Conservation (phyloP, 2,329 filamentous ascomycete genomes). For the Penicillium sp. region DNA sequence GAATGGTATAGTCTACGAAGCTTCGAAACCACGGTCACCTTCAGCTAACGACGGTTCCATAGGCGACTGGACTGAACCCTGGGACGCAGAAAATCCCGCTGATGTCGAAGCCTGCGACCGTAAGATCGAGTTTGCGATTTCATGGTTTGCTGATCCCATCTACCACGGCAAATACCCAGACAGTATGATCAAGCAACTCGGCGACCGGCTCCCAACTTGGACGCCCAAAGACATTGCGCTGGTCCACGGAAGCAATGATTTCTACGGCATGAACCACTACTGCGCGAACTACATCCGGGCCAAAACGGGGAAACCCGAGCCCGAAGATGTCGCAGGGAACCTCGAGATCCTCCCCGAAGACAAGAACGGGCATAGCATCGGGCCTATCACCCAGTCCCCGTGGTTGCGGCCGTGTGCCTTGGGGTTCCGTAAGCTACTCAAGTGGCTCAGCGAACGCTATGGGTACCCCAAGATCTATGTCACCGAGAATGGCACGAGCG, state of each 20-base stretch:
- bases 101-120: conserved; percentile 74
- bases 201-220: conserved; percentile 70
- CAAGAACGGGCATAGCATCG: conserved; percentile 71
- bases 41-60: neutral
- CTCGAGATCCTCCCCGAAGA: conserved; percentile 68
- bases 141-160: conserved; percentile 84
- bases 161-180: conserved; percentile 82
- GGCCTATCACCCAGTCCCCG: conserved; percentile 74
- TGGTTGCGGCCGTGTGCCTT: conserved; percentile 75
- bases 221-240: conserved; percentile 68
- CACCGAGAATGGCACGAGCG: conserved; percentile 82
- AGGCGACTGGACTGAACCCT: conserved; percentile 78
- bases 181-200: conserved; percentile 78
- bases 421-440: conserved; percentile 73
- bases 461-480: conserved; percentile 75
- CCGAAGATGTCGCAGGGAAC: conserved; percentile 71
- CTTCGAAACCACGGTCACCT: neutral
- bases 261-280: conserved; percentile 95
- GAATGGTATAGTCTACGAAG: conserved; percentile 57
- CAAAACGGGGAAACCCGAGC: conserved; percentile 58
- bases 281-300: conserved; percentile 83
- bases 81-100: conserved; percentile 70
- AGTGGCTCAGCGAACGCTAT: conserved; percentile 76
- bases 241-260: conserved; percentile 85
- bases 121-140: conserved; percentile 83